phyloP scores from a whole-genome alignment of 1,139 yeast species.

The Geotrichum cucujoidarum region DNA sequence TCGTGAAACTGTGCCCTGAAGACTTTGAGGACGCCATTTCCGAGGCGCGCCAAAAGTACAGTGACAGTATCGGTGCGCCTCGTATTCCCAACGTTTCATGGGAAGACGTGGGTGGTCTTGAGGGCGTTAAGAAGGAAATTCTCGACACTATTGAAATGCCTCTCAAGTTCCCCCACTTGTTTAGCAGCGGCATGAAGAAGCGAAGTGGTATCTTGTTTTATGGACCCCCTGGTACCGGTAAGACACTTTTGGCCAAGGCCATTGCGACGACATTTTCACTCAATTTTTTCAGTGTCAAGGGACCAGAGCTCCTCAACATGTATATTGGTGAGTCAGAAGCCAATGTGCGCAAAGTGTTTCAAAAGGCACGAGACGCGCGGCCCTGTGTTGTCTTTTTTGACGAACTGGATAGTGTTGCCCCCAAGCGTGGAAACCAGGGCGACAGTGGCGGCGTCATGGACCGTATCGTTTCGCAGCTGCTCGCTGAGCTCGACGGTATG shows the following conservation, averaged over 20 bases:
- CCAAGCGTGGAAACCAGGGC: slow-evolving; percentile 96
- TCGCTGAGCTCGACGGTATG: slow-evolving; percentile 96
- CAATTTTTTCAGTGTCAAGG: slow-evolving; percentile 92
- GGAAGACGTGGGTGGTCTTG: slow-evolving; percentile 94
- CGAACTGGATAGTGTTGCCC: slow-evolving; percentile 96
- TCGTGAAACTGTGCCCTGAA: slow-evolving; percentile 50
- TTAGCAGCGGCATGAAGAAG: slow-evolving; percentile 82
- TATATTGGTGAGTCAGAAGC: slow-evolving; percentile 98
- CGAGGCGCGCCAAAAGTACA: slow-evolving; percentile 79
- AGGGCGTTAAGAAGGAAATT: slow-evolving; percentile 82
- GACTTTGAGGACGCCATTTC: slow-evolving; percentile 73
- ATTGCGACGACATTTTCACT: slow-evolving; percentile 92
- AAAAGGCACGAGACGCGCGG: slow-evolving; percentile 88
- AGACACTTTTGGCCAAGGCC: slow-evolving; percentile 89
- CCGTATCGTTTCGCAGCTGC: slow-evolving; percentile 87
- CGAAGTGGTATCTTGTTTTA: slow-evolving; percentile 90
- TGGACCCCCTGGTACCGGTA: slow-evolving; percentile 99
- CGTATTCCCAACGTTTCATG: slow-evolving; percentile 90
- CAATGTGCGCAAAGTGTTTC: slow-evolving; percentile 89
- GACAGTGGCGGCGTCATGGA: slow-evolving; percentile 99
- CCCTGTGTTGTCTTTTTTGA: slow-evolving; percentile 97
- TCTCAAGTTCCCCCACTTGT: slow-evolving; percentile 82
- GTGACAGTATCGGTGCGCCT: slow-evolving; percentile 96
- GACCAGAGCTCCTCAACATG: slow-evolving; percentile 93
- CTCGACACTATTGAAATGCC: slow-evolving; percentile 96